Evolutionary conservation across 2,329 filamentous ascomycete species (phyloP), one percentile per base, ranked within the genome.

Genomic region (Colletotrichum sp.): DNA sequence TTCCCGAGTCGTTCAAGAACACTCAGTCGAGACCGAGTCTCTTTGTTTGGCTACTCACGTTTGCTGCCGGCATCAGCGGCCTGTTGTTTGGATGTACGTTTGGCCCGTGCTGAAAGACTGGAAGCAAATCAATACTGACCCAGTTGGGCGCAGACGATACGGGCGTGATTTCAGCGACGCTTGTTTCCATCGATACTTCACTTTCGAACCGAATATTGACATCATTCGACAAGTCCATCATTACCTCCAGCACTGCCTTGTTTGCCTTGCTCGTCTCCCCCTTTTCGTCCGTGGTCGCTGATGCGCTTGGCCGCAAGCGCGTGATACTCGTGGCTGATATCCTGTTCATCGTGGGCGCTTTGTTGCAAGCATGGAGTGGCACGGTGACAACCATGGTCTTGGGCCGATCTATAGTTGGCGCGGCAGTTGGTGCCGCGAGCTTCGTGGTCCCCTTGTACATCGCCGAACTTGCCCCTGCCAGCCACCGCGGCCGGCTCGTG

Each of bases 381-480:
- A 90, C 88, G 0, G 93, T 96, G 2, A 79, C 84, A 15, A 82
- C 83, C 13, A 95, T 96, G 93, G 91, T 95, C 0, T 78, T 88
- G 0, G 95, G 95, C 0, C 87, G 95, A 6, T 89, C 91, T 34
- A 86, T 96, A 2, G 93, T 96, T 4, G 95, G 95, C 32, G 87
- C 92, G 1, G 94, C 92, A 0, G 93, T 96, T 1, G 95, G 95
- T 19, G 92, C 92, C 4, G 94, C 94, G 11, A 95, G 93, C 82
- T 94, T 98, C 80, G 94, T 98, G 6, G 93, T 95, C 34, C 96
- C 96, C 62, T 84, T 98, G 79, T 98, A 98, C 85, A 96, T 98
- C 76, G 93, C 94, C 11, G 96, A 99, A 84, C 87, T 98, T 15
- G 93, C 95, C 5, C 96, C 96, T 0, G 92, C 95, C 3, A 89